Evolutionary conservation across 2,329 filamentous ascomycete genomes (phyloP), one percentile per base, ranked within the genome.

Genomic region (Annulohypoxylon truncatum): DNA sequence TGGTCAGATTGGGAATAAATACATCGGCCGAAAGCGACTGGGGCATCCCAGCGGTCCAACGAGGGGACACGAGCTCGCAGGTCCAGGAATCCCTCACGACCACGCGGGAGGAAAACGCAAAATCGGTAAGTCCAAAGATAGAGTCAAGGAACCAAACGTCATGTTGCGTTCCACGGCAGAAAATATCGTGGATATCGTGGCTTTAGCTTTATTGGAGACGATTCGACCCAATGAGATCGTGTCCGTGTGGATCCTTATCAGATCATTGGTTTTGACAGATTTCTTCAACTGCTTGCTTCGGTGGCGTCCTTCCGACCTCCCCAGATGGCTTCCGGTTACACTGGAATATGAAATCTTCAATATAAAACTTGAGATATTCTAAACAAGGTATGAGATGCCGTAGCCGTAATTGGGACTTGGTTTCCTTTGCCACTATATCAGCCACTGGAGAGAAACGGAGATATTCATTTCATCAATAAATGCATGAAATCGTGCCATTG

Each of bases 101-200:
- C 58, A 68, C 58, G 58, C 61, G 66, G 18, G 24, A 50, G 26
- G 35, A 55, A 55, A 64, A 56, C 44, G 44, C 47, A 55, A 55
- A 62, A 55, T 59, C 59, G 54, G 58, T 31, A 26, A 26, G 20
- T 38, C 29, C 44, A 53, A 61, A 56, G 24, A 63, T 13, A 35
- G 31, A 59, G 22, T n/a, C 20, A 22, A 20, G 10, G 35, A 38
- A 20, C n/a, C 28, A 66, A 38, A 68, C 62, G 66, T 68, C 62
- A 68, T 66, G 24, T 20, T 46, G 59, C 26, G 66, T 68, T 51
- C 52, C 66, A 66, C 58, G 20, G 13, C 58, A 57, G 18, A 51
- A 48, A 51, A 58, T 60, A 68, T 66, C 66, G 62, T 61, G 59
- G 38, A 58, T 60, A 68, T 66, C 66, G 62, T 61, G 59, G 38